Conservation (phyloP, 176 grass and related monocot genomes). For the Bolboschoenus planiculmis region DNA sequence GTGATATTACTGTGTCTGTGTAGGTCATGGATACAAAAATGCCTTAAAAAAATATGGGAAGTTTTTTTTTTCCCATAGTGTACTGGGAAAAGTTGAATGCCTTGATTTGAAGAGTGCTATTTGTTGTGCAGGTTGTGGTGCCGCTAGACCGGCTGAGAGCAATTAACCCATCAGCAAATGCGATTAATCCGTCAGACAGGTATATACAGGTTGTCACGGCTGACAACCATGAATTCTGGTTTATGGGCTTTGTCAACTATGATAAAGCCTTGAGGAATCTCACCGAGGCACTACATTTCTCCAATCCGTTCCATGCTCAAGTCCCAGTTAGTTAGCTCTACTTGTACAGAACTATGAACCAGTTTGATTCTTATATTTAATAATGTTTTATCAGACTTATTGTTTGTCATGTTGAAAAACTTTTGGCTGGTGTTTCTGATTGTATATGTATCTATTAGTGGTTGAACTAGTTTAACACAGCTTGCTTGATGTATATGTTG, state of each 20-base stretch:
- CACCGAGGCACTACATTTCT: slow-evolving; percentile 36
- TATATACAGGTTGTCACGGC: slow-evolving; percentile 64
- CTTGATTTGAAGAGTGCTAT: neutral
- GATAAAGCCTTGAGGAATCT: slow-evolving; percentile 75
- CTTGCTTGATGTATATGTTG: neutral
- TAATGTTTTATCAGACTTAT: slow-evolving; percentile 10
- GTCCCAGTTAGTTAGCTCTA: neutral
- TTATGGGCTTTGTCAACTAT: slow-evolving; percentile 86
- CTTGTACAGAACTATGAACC: neutral
- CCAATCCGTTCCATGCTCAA: slow-evolving; percentile 16
- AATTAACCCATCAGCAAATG: slow-evolving; percentile 55
- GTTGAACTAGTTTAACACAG: neutral
- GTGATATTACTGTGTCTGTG: neutral
- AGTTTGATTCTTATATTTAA: slow-evolving; percentile 8
- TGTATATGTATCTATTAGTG: slow-evolving; percentile 2
- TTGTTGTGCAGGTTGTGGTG: slow-evolving; percentile 48
- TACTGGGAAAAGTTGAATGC: neutral
- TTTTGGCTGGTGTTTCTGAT: neutral
- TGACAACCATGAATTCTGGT: slow-evolving; percentile 81
- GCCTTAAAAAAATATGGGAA: neutral
- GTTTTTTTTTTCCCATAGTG: neutral
- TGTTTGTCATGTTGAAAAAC: neutral
- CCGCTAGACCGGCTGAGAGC: slow-evolving; percentile 44
- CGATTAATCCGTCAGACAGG: slow-evolving; percentile 39
- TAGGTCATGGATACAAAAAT: neutral